Conservation (phyloP, 768 basidiomycete species). For the Lactarius hatsudake region DNA sequence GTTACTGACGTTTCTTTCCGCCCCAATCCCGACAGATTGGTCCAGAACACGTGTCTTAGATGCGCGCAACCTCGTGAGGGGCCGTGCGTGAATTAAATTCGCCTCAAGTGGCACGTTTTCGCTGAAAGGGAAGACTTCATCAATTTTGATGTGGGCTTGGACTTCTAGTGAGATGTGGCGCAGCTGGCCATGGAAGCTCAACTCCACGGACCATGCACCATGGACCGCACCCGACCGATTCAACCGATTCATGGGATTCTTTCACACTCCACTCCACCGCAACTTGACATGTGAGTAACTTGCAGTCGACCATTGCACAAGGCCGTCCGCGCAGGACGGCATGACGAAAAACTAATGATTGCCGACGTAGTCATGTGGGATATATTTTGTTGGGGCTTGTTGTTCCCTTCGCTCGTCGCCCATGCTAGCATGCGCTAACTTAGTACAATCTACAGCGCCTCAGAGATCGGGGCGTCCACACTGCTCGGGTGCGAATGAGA, state of each 20-base stretch:
- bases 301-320: neutral
- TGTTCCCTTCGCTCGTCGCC: neutral
- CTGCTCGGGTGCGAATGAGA: neutral
- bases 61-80: too few relatives aligned
- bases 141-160: neutral
- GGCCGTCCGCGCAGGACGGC: neutral
- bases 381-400: neutral
- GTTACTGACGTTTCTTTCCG: neutral
- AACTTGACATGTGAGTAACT: neutral
- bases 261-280: neutral
- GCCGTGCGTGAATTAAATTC: too few relatives aligned
- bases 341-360: neutral
- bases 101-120: neutral
- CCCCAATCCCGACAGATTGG: neutral
- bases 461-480: neutral
- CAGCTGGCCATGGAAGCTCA: neutral
- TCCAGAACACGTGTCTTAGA: neutral
- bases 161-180: neutral
- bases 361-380: neutral
- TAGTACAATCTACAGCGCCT: neutral
- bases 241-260: neutral
- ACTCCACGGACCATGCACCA: neutral
- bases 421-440: neutral
- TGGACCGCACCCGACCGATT: neutral
- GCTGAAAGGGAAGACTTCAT: neutral